Conservation (phyloP, 2,329 filamentous ascomycete species). For the Colletotrichum chrysophilum region DNA sequence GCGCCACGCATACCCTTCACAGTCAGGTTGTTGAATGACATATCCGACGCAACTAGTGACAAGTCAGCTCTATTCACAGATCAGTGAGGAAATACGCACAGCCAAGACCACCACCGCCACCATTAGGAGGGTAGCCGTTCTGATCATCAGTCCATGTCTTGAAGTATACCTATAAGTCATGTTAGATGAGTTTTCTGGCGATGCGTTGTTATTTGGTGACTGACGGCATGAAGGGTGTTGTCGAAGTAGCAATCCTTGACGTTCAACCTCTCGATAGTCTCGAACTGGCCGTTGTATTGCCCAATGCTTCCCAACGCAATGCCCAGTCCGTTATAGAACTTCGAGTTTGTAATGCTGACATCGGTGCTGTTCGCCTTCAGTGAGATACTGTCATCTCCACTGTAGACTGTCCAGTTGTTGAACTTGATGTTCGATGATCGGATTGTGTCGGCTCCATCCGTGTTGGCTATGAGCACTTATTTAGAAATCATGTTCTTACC, state of each 20-base stretch:
- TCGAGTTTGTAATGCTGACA: slow-evolving; percentile 39
- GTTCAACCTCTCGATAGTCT: slow-evolving; percentile 46
- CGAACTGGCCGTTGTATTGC: slow-evolving; percentile 47
- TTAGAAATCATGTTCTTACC: background rate
- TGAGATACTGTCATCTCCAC: slow-evolving; percentile 28
- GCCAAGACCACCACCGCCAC: slow-evolving; percentile 52
- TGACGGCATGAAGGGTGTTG: slow-evolving; percentile 40
- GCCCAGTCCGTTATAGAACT: slow-evolving; percentile 45
- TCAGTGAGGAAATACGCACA: slow-evolving; percentile 28
- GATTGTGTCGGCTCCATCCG: slow-evolving; percentile 35
- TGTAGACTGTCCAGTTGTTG: slow-evolving; percentile 30
- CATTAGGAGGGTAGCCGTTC: slow-evolving; percentile 50
- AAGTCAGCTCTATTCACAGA: background rate
- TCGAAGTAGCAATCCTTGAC: slow-evolving; percentile 42
- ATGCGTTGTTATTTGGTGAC: background rate
- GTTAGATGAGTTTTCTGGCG: background rate
- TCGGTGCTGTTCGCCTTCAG: slow-evolving; percentile 30
- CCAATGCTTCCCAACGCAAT: slow-evolving; percentile 54
- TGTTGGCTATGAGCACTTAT: slow-evolving; percentile 23
- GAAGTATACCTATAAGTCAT: slow-evolving; percentile 47
- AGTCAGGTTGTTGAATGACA: slow-evolving; percentile 11
- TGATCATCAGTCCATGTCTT: slow-evolving; percentile 55
- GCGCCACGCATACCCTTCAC: slow-evolving; percentile 22
- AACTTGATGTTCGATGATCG: slow-evolving; percentile 28
- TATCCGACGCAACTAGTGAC: background rate